phyloP scores from a whole-genome alignment of 257 asterid genomes.

The Craterostigma plantagineum region DNA sequence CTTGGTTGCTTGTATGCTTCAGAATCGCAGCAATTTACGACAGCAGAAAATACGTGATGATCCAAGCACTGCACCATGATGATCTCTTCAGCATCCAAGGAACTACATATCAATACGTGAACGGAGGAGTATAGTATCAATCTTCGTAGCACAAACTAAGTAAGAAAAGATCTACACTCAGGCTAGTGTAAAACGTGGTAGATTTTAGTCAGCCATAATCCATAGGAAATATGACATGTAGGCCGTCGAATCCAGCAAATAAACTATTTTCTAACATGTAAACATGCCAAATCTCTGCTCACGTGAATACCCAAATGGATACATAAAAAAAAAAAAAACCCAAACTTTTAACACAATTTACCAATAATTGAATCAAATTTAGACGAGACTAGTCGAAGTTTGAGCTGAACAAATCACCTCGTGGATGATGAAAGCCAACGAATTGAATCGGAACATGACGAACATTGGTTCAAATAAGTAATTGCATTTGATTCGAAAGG shows the following conservation, averaged over 20 bases:
- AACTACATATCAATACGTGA: slow-evolving; percentile 18
- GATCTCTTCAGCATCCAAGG: slow-evolving; percentile 20
- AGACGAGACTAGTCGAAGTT: no score
- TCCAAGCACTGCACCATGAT: slow-evolving; percentile 42
- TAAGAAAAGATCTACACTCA: background rate
- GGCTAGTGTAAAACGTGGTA: slow-evolving; percentile 7
- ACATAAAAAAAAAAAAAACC: no score
- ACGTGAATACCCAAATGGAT: no score
- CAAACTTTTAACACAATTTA: no score
- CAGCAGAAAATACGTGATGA: slow-evolving; percentile 21
- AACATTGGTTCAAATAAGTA: no score
- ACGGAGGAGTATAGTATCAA: background rate
- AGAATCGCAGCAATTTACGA: slow-evolving; percentile 31
- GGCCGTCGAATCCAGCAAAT: no score
- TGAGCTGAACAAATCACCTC: no score
- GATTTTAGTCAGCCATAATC: slow-evolving; percentile 77
- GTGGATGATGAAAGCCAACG: no score
- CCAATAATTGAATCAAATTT: no score
- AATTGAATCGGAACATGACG: no score
- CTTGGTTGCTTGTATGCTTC: slow-evolving; percentile 27
- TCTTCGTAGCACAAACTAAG: background rate
- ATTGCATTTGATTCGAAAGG: no score
- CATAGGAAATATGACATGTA: slow-evolving; percentile 21
- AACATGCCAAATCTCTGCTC: no score
- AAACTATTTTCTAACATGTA: background rate